Conservation (phyloP, 805 yeast species). For the Candida xyloterini region DNA sequence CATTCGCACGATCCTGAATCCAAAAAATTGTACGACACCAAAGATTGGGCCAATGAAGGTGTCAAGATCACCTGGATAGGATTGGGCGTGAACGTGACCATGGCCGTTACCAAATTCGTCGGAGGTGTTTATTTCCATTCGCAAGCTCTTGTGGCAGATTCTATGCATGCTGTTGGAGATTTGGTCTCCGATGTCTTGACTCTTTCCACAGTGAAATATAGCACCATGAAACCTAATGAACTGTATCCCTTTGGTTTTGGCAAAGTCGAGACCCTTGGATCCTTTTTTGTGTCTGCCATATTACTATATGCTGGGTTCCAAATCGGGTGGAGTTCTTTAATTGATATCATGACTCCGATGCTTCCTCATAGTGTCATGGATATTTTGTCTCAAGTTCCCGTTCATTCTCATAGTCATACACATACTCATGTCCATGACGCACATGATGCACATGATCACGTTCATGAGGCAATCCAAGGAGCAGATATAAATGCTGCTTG, state of each 20-base stretch:
- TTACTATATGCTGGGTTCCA: conserved; percentile 84
- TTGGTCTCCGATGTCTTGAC: conserved; percentile 87
- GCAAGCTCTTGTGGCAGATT: conserved; percentile 90
- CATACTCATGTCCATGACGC: conserved; percentile 38
- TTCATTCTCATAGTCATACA: conserved; percentile 54
- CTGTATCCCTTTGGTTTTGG: conserved; percentile 87
- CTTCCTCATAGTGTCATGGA: conserved; percentile 64
- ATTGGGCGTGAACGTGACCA: conserved; percentile 71
- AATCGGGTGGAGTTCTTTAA: conserved; percentile 82
- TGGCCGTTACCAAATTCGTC: conserved; percentile 81
- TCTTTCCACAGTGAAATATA: conserved; percentile 79
- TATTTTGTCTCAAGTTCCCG: conserved; percentile 44
- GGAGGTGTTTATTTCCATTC: conserved; percentile 95
- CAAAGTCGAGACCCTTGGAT: conserved; percentile 88
- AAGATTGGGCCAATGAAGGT: conserved; percentile 67
- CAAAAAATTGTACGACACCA: conserved; percentile 43
- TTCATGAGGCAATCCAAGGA: conserved; percentile 26
- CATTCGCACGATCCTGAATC: conserved; percentile 42
- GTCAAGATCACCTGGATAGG: conserved; percentile 94
- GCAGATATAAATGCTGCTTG: conserved; percentile 91
- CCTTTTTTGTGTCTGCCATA: conserved; percentile 81
- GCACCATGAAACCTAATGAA: conserved; percentile 55
- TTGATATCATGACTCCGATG: conserved; percentile 62
- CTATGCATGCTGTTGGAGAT: conserved; percentile 90
- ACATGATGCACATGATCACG: conserved; percentile 4